These are phyloP conservation scores for Penicillium hordei DNA, from an alignment of 2,329 filamentous ascomycete genomes.

Conservation along the genomic window DNA sequence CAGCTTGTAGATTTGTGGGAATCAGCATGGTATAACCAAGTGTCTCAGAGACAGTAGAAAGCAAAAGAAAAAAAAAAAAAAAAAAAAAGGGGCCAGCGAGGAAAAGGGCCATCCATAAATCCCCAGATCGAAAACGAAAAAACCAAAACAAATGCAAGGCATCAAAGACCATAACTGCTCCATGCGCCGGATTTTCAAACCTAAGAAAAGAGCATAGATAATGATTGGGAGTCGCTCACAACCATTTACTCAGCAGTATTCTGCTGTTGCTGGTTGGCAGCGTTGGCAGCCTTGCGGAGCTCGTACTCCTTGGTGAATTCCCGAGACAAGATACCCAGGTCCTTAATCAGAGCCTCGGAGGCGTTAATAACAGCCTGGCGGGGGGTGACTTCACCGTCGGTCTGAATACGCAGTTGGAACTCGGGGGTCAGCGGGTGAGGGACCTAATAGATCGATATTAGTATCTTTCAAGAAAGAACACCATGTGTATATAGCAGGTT, in stretches of 20 bases:
- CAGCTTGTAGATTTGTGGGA: neutral
- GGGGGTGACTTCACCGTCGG: conserved; percentile 83
- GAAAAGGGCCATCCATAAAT: neutral
- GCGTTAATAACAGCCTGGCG: conserved; percentile 80
- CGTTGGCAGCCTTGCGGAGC: conserved; percentile 77
- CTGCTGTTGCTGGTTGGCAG: conserved; percentile 53
- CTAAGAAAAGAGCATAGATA: conserved; percentile 1
- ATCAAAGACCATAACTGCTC: conserved; percentile 20
- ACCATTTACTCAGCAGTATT: conserved; percentile 27
- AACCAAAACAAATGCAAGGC: conserved; percentile 10
- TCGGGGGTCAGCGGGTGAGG: conserved; percentile 50
- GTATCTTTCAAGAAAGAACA: neutral
- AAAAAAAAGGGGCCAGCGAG: neutral
- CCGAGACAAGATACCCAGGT: conserved; percentile 75
- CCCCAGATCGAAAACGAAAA: conserved; percentile 4
- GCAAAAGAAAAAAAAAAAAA: conserved; percentile 3
- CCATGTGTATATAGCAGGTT: neutral
- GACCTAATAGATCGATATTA: conserved; percentile 31
- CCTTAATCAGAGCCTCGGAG: conserved; percentile 77
- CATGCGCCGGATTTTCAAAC: conserved; percentile 21
- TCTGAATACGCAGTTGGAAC: conserved; percentile 81
- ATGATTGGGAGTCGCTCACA: neutral
- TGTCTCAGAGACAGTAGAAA: conserved; percentile 1
- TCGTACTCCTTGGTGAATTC: conserved; percentile 94
- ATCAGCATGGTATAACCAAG: conserved; percentile 5